Evolutionary conservation across 306 rosid species (phyloP).

Genomic region (Delonix regia): DNA sequence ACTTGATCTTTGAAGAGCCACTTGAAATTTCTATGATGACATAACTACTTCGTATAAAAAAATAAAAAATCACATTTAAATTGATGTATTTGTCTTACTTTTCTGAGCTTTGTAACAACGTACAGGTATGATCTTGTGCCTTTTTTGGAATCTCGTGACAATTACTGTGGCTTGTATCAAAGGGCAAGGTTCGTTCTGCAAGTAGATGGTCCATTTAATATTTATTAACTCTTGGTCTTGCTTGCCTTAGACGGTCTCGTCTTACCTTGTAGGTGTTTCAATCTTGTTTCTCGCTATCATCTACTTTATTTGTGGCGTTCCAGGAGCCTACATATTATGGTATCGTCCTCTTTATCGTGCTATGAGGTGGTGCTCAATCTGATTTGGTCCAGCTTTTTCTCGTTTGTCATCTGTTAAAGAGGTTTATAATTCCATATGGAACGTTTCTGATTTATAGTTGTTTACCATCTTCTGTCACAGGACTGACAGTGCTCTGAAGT

Average conservation of each 20-base stretch:
- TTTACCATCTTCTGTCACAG: slow-evolving; percentile 48
- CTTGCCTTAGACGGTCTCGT: slow-evolving; percentile 23
- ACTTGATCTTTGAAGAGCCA: no score
- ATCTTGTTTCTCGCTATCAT: slow-evolving; percentile 77
- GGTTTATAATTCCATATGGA: background rate
- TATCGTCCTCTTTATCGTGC: slow-evolving; percentile 99
- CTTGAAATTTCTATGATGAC: no score
- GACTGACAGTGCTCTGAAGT: slow-evolving; percentile 92
- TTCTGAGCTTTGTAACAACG: slow-evolving; percentile 33
- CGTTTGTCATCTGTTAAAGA: slow-evolving; percentile 11
- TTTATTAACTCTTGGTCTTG: slow-evolving; percentile 8
- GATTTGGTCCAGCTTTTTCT: slow-evolving; percentile 21
- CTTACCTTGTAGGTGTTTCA: slow-evolving; percentile 56
- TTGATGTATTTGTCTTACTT: background rate
- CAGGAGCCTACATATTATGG: slow-evolving; percentile 75
- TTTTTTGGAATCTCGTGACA: slow-evolving; percentile 73
- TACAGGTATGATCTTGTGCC: slow-evolving; percentile 74
- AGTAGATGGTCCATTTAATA: slow-evolving; percentile 2
- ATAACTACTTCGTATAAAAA: no score
- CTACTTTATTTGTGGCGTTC: slow-evolving; percentile 69
- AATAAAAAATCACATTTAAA: background rate
- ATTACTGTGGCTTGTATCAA: slow-evolving; percentile 67
- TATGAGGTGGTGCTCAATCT: slow-evolving; percentile 60
- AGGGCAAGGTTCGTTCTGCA: slow-evolving; percentile 69
- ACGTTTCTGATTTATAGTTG: slow-evolving; percentile 23